Evolutionary conservation across 2,329 filamentous ascomycete genomes (phyloP), one percentile per base, ranked within the genome.

Genomic region (Chaetomium sp.): DNA sequence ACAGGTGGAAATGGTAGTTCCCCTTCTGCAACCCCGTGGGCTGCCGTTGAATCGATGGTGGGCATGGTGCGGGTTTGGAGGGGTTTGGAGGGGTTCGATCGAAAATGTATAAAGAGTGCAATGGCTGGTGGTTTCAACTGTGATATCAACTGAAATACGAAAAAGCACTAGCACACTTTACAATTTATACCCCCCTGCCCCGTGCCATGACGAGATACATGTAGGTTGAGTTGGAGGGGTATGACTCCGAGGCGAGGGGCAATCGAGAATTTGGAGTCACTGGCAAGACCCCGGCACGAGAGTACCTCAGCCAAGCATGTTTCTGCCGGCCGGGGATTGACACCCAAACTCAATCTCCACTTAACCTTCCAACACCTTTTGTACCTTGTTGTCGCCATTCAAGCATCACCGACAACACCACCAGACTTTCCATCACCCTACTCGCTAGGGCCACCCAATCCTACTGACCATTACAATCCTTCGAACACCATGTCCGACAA

Each of bases 401-500:
- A 21, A 29, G 53, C 23, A 38, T 45, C 53, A 51, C 35, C 57
- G 29, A 54, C 21, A 27, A 42, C 16, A 6, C 19, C 6, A 16
- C 19, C 16, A 21, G 25, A 25, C 27, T 25, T 23, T 35, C 54
- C 1, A 56, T 7, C 25, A 10, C 29, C 31, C 21, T 33, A 49
- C 47, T 25, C 42, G 8, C 38, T 4, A 42, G 5, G 38, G 16
- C 35, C 38, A n/a, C 49, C 33, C 23, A 19, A 60, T 13, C 49
- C 56, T 5, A 9, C 25, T 3, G 6, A 29, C 23, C 16, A 27
- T 21, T 21, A 56, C 9, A 63, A 31, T 21, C 23, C 45, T 7
- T n/a, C 55, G 6, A 42, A 35, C 8, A 38, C 9, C 8, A 98
- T 98, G 95, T 95, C 93, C 66, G 93, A 95, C 70, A 99, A 99